A percentile compares a stretch with the other conserved stretches of the same genome.
phyloP scores from a whole-genome alignment of 257 asterid genomes.

The Echites panduratus region DNA sequence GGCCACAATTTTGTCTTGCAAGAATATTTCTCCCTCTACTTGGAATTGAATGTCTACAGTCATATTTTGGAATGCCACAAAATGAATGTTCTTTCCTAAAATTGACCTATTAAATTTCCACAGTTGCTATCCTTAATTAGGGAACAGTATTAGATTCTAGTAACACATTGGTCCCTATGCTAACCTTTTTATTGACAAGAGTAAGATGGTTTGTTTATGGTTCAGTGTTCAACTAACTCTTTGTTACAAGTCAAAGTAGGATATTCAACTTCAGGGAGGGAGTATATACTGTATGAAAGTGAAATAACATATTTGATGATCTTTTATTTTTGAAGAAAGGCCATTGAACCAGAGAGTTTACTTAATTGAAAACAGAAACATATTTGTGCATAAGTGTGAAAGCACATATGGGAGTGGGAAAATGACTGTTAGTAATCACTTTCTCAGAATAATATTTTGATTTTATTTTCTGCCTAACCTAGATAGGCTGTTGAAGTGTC shows the following conservation, averaged over 20 bases:
- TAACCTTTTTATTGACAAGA: not conserved
- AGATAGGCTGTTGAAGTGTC: constrained; percentile 97
- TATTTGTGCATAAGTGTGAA: not conserved
- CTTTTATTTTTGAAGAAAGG: not conserved
- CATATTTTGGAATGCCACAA: not conserved
- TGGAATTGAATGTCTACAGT: not conserved
- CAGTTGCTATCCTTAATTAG: not conserved
- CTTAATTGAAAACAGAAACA: not conserved
- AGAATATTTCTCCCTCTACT: not conserved
- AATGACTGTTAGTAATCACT: not conserved
- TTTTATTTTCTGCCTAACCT: constrained; percentile 42
- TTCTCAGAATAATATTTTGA: constrained; percentile 20
- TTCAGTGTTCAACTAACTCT: not conserved
- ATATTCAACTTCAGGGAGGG: not conserved
- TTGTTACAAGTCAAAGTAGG: not conserved
- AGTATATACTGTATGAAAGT: not conserved
- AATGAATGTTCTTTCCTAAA: not conserved
- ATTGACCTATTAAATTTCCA: not conserved
- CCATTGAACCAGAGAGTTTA: not conserved
- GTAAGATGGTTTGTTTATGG: not conserved
- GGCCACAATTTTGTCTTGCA: not conserved
- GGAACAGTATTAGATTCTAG: not conserved
- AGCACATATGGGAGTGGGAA: not conserved
- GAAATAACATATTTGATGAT: not conserved
- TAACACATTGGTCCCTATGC: not conserved